A percentile compares a stretch with the other conserved stretches of the same genome.
These are phyloP conservation scores for Pachyrhizus erosus DNA, from an alignment of 306 rosid genomes.

Conservation along the genomic window DNA sequence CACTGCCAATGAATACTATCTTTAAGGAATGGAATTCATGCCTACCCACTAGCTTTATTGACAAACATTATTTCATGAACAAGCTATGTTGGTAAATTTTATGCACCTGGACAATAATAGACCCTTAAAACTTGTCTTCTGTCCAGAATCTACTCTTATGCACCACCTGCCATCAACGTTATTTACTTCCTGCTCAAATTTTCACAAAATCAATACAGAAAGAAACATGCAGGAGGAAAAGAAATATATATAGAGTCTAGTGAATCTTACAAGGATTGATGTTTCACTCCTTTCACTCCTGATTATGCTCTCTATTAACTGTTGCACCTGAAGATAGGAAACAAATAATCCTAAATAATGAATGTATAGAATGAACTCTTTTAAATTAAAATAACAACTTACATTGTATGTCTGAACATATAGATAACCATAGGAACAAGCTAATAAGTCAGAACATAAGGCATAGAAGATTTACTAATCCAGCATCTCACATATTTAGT, in stretches of 20 bases:
- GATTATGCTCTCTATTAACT: conserved; percentile 73
- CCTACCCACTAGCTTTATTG: conserved; percentile 28
- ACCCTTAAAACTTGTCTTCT: conserved; percentile 68
- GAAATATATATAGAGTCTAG: conserved; percentile 25
- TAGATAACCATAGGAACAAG: neutral
- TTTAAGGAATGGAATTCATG: conserved; percentile 49
- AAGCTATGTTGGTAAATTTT: conserved; percentile 39
- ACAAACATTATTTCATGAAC: conserved; percentile 37
- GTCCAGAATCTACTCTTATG: conserved; percentile 65
- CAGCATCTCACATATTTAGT: neutral
- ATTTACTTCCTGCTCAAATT: conserved; percentile 76
- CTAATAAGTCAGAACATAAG: conserved; percentile 20
- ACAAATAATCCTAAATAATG: conserved; percentile 28
- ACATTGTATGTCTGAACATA: conserved; percentile 16
- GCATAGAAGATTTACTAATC: conserved; percentile 15
- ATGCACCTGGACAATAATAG: conserved; percentile 84
- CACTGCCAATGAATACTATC: conserved; percentile 63
- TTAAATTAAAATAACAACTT: conserved; percentile 29
- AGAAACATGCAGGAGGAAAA: conserved; percentile 33
- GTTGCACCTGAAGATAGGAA: conserved; percentile 66
- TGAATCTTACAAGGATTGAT: conserved; percentile 69
- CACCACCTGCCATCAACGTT: conserved; percentile 95
- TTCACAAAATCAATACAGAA: conserved; percentile 39
- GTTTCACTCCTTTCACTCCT: conserved; percentile 67
- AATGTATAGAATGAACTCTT: conserved; percentile 21